Evolutionary conservation across 345 rosid species (phyloP), one percentile per base, ranked within the genome.

Genomic region (Eucalyptus cladocalyx): DNA sequence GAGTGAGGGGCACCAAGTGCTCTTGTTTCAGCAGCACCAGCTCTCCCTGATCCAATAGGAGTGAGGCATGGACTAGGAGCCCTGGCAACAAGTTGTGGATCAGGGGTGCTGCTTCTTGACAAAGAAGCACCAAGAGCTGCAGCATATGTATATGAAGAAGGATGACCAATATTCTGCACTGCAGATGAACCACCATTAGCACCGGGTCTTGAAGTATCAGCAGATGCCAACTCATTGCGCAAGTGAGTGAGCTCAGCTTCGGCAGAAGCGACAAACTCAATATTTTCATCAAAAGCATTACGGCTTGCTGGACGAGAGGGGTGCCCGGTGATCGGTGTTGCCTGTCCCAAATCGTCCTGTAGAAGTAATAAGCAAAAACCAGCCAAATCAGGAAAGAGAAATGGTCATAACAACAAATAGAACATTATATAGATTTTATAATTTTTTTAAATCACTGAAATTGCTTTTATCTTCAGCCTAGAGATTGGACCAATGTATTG

Each of bases 71-170:
- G 99, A 91, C 99, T 97, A 86, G 99, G 99, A 72, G 94, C 96
- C 93, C 98, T 94, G 62, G 92, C 97, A 80, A 94, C 89, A 87
- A 92, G 93, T 90, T 96, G 98, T 7, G 97, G 96, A 92, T 97
- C 99, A 88, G 99, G 99, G 60, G 99, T 97, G 45, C 94, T 94
- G 87, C 95, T 94, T 89, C 99, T 93, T 53, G 99, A 97, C 92
- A 97, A 88, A 54, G 99, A 93, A 88, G 96, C 76, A 47, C 99
- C 99, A 2, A 97, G 92, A 49, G 92, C 99, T 92, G 97, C 94
- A 89, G 98, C 99, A 91, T 96, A 97, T 81, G 96, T 90, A 85
- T 93, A 93, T 48, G 99, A 95, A 80, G 96, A 88, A 54, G 94
- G 85, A 76, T 76, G 93, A 51, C 96, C 95, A 65, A 91, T 87